phyloP scores from a whole-genome alignment of 2,329 filamentous ascomycete genomes.

The Sordariomycetes sp. region DNA sequence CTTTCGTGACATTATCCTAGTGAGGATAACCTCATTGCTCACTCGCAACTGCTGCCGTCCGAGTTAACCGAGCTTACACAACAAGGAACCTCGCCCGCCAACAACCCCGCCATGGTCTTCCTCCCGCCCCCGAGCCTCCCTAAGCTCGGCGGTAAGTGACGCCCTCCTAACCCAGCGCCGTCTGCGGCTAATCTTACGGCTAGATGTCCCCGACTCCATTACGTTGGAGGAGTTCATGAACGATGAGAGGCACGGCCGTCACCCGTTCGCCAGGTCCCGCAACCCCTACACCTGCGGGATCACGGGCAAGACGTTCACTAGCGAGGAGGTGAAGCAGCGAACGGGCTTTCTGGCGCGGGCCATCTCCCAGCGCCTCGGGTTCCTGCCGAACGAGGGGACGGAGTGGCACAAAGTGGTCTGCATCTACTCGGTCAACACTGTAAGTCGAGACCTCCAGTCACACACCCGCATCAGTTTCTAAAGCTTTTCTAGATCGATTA shows the following conservation, averaged over 20 bases:
- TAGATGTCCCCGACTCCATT: conserved; percentile 58
- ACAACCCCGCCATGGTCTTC: conserved; percentile 33
- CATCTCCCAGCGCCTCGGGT: conserved; percentile 57
- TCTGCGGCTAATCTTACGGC: background rate
- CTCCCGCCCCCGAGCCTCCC: conserved; percentile 48
- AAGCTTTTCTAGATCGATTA: conserved; percentile 50
- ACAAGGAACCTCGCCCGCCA: conserved; percentile 1
- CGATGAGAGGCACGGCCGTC: conserved; percentile 56
- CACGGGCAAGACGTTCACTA: conserved; percentile 53
- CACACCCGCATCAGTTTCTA: background rate
- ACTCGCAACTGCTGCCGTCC: background rate
- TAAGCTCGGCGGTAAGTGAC: conserved; percentile 35
- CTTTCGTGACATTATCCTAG: background rate
- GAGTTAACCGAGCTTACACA: background rate
- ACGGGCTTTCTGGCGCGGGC: conserved; percentile 55
- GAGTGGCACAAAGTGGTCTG: conserved; percentile 75
- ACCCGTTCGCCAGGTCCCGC: conserved; percentile 45
- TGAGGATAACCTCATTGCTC: background rate
- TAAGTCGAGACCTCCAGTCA: conserved; percentile 20
- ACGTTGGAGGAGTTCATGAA: conserved; percentile 67
- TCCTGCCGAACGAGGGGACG: conserved; percentile 53
- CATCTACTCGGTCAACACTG: conserved; percentile 70
- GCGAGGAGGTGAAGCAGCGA: conserved; percentile 48
- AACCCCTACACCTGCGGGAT: conserved; percentile 69
- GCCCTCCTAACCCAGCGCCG: background rate